Conservation (phyloP, 169 alveolate genomes). For the Ichthyophthirius multifiliis region DNA sequence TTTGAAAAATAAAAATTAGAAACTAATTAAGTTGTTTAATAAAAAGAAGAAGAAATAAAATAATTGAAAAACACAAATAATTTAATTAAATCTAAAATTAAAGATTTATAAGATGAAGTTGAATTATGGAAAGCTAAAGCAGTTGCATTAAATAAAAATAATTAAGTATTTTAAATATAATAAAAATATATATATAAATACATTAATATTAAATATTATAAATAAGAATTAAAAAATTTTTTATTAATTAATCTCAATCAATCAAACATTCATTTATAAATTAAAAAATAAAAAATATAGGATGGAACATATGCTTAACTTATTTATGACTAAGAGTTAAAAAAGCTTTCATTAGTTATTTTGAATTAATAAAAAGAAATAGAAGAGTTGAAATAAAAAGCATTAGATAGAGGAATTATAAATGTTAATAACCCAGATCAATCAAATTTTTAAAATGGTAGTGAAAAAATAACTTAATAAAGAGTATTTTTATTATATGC, state of each 20-base stretch:
- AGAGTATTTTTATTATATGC: background rate
- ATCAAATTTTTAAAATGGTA: background rate
- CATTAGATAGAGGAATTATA: background rate
- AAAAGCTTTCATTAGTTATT: background rate
- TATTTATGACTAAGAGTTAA: background rate
- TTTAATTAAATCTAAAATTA: too few relatives aligned
- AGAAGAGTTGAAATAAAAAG: background rate
- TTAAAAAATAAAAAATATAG: background rate
- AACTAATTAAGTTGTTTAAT: too few relatives aligned
- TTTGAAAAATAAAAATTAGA: too few relatives aligned
- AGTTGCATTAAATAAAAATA: background rate
- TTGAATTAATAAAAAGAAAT: background rate
- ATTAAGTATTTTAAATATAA: background rate
- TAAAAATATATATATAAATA: background rate
- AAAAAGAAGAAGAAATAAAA: too few relatives aligned
- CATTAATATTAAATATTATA: background rate
- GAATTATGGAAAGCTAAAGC: slow-evolving; percentile 4
- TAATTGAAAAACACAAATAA: too few relatives aligned
- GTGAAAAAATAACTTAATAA: slow-evolving; percentile 4
- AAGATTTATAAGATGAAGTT: background rate
- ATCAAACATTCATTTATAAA: background rate
- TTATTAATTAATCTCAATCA: background rate
- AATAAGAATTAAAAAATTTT: background rate
- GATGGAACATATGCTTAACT: background rate
- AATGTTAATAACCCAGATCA: background rate